Conservation (phyloP, 352 stramenopile species). For the Phytopythium vexans region DNA sequence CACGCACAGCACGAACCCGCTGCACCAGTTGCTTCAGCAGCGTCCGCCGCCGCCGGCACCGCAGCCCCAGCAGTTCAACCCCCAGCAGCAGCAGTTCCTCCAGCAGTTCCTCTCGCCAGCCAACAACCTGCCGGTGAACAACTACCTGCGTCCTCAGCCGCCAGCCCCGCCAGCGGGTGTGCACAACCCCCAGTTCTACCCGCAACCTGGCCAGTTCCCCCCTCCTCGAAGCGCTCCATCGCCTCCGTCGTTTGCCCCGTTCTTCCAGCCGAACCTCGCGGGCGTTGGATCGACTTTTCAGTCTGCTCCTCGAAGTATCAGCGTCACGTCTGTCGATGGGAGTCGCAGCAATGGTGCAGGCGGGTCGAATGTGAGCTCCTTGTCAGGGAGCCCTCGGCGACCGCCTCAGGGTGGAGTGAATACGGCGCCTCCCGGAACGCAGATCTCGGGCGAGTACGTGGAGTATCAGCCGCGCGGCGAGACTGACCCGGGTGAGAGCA, state of each 20-base stretch:
- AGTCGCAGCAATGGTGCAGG: slow-evolving; percentile 33
- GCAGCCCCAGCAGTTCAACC: slow-evolving; percentile 22
- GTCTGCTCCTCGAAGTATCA: slow-evolving; percentile 32
- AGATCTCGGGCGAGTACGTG: slow-evolving; percentile 42
- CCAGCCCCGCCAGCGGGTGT: slow-evolving; percentile 26
- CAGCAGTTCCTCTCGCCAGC: slow-evolving; percentile 52
- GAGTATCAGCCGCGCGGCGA: slow-evolving; percentile 52
- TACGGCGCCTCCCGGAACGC: slow-evolving; percentile 38
- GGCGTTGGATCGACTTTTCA: slow-evolving; percentile 32
- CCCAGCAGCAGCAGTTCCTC: slow-evolving; percentile 47
- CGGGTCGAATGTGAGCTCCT: slow-evolving; percentile 33
- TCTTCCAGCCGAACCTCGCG: slow-evolving; percentile 21
- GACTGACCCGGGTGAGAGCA: slow-evolving; percentile 28
- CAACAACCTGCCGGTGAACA: slow-evolving; percentile 24
- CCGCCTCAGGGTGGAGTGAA: slow-evolving; percentile 10
- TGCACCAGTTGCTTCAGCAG: slow-evolving; percentile 67
- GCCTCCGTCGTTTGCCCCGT: slow-evolving; percentile 20
- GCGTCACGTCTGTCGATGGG: slow-evolving; percentile 27
- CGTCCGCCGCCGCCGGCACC: slow-evolving; percentile 25
- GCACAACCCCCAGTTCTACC: slow-evolving; percentile 22
- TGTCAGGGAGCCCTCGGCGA: slow-evolving; percentile 38
- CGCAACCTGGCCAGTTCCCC: slow-evolving; percentile 20
- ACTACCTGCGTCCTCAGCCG: slow-evolving; percentile 26
- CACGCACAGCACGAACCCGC: slow-evolving; percentile 57
- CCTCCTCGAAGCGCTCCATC: slow-evolving; percentile 20